Percentiles rank a stretch among this genome's conserved stretches.
Evolutionary conservation across 805 yeast genomes (phyloP).

Genomic region (Candida tammaniensis): DNA sequence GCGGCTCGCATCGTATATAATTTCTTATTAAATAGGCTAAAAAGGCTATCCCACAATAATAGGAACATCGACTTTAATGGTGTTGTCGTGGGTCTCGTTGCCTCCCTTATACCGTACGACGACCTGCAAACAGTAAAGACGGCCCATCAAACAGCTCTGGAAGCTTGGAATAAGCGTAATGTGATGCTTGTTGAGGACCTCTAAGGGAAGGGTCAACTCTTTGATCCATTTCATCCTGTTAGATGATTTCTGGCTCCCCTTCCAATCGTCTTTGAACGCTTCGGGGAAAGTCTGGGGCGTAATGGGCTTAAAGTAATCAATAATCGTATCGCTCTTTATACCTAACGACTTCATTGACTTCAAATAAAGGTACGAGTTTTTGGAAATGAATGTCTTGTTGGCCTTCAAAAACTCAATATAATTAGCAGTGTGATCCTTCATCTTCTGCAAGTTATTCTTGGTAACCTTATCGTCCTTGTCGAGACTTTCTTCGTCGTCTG

Average conservation of each 20-base stretch:
- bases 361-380: constrained; percentile 32
- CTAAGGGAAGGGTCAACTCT: constrained; percentile 40
- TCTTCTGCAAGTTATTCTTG: constrained; percentile 29
- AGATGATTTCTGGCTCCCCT: constrained; percentile 17
- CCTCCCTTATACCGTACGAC: constrained; percentile 42
- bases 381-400: constrained; percentile 30
- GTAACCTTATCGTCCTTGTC: constrained; percentile 19
- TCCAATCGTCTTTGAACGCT: constrained; percentile 28
- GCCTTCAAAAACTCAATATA: constrained; percentile 35
- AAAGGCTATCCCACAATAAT: constrained; percentile 25
- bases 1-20: no score
- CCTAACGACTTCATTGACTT: constrained; percentile 37
- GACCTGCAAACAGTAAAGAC: constrained; percentile 54
- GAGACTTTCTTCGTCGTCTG: not conserved
- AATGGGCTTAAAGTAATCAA: constrained; percentile 31
- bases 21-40: no score
- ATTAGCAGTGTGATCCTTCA: constrained; percentile 32
- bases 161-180: constrained; percentile 59
- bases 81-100: constrained; percentile 34
- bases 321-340: constrained; percentile 38
- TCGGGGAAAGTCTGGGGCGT: constrained; percentile 23
- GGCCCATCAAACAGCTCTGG: constrained; percentile 60
- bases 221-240: constrained; percentile 23
- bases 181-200: constrained; percentile 38
- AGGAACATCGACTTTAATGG: constrained; percentile 34